Conservation (phyloP, 2,329 filamentous ascomycete genomes). For the Pezicula radicicola region DNA sequence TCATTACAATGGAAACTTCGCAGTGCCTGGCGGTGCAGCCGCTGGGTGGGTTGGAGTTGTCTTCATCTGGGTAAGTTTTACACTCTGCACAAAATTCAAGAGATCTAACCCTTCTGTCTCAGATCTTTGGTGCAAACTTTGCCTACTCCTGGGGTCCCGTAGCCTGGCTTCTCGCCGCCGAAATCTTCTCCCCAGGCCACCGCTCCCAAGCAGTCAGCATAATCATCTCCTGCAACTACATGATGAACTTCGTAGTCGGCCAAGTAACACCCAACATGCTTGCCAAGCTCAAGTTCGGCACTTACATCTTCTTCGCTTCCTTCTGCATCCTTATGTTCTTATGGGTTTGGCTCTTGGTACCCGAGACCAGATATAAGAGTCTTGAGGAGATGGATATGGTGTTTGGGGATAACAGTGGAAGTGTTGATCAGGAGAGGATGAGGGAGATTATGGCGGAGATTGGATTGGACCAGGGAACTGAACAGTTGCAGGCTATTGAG, state of each 20-base stretch:
- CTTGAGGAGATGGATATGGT: slow-evolving; percentile 40
- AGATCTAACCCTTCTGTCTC: not conserved
- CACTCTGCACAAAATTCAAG: too few relatives aligned
- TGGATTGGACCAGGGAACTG: not conserved
- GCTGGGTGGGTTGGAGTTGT: slow-evolving; percentile 34
- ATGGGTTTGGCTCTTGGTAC: slow-evolving; percentile 39
- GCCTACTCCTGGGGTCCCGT: slow-evolving; percentile 41
- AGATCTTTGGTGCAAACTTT: slow-evolving; percentile 19
- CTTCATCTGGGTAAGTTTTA: slow-evolving; percentile 15
- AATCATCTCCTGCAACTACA: slow-evolving; percentile 6
- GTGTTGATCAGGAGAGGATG: not conserved
- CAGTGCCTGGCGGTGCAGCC: not conserved
- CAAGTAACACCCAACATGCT: slow-evolving; percentile 34
- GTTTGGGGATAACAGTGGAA: slow-evolving; percentile 21
- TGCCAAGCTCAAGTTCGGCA: slow-evolving; percentile 32
- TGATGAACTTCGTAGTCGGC: slow-evolving; percentile 21
- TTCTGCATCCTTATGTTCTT: slow-evolving; percentile 35
- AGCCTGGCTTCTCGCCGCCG: slow-evolving; percentile 68
- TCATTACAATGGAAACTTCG: not conserved
- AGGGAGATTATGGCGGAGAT: not conserved
- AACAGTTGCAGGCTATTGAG: not conserved
- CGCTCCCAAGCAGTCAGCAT: slow-evolving; percentile 30
- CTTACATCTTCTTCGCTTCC: slow-evolving; percentile 43
- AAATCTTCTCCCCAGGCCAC: slow-evolving; percentile 59
- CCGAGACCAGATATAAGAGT: slow-evolving; percentile 41